These are phyloP conservation scores for Evansstolkia leycettana DNA, from an alignment of 495 filamentous ascomycete species.

Conservation along the genomic window DNA sequence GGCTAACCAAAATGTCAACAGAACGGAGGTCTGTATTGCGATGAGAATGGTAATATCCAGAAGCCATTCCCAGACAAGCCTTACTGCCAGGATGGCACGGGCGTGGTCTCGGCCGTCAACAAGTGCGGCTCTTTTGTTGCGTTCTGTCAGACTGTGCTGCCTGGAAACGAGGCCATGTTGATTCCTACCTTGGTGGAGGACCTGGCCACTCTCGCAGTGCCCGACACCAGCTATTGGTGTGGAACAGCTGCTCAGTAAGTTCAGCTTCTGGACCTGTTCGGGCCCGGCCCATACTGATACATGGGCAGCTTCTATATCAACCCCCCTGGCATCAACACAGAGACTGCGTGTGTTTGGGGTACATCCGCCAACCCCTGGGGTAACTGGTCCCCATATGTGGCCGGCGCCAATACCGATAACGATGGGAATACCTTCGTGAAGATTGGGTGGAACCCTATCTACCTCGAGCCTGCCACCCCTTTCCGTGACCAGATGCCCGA, in stretches of 20 bases:
- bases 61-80: conserved; percentile 59
- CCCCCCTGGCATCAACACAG: conserved; percentile 48
- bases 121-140: conserved; percentile 48
- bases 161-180: conserved; percentile 81
- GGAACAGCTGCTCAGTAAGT: conserved; percentile 62
- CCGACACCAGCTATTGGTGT: conserved; percentile 59
- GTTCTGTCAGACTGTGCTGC: conserved; percentile 75
- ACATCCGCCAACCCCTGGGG: conserved; percentile 49
- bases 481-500: conserved; percentile 46
- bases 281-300: too few species aligned
- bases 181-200: conserved; percentile 58
- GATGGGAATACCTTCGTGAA: conserved; percentile 60
- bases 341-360: conserved; percentile 63
- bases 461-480: conserved; percentile 41
- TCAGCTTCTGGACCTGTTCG: too few species aligned
- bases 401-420: conserved; percentile 58
- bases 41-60: conserved; percentile 48
- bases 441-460: conserved; percentile 74
- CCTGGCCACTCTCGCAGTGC: conserved; percentile 51
- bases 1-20: conserved; percentile 24
- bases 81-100: conserved; percentile 64
- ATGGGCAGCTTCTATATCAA: conserved; percentile 80
- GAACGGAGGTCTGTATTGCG: conserved; percentile 71
- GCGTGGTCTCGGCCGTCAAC: conserved; percentile 50
- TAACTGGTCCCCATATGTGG: conserved; percentile 74